Percentiles rank a stretch among this genome's conserved stretches.
These are phyloP conservation scores for Saccharomycopsis microspora DNA, from an alignment of 805 yeast genomes.

Conservation along the genomic window DNA sequence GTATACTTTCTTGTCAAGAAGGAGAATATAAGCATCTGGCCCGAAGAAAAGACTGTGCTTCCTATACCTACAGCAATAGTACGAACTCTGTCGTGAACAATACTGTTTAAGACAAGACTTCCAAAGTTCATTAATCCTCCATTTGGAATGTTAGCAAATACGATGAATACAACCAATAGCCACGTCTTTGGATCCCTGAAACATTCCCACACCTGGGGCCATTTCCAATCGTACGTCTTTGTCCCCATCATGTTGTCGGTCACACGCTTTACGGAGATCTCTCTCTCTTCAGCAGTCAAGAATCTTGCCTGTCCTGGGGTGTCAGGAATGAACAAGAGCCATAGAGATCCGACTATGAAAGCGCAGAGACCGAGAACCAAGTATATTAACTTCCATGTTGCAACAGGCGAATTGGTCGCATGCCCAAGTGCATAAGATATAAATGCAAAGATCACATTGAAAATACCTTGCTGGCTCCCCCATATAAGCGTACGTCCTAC, in stretches of 20 bases:
- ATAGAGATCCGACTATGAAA: constrained; percentile 29
- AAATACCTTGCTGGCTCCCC: too few relatives aligned
- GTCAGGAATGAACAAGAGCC: constrained; percentile 36
- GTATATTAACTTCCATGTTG: constrained; percentile 35
- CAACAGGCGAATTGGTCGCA: constrained; percentile 26
- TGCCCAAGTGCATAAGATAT: constrained; percentile 23
- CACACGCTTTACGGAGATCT: constrained; percentile 30
- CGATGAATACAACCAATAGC: constrained; percentile 25
- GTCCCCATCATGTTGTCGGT: constrained; percentile 34
- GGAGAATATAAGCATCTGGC: constrained; percentile 17
- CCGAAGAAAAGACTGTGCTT: constrained; percentile 29
- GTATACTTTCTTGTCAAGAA: background rate
- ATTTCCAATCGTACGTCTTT: constrained; percentile 28
- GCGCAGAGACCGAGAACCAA: constrained; percentile 47
- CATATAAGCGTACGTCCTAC: constrained; percentile 25
- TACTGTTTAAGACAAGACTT: too few relatives aligned
- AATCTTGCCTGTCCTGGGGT: constrained; percentile 31
- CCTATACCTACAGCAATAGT: background rate
- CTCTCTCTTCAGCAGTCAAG: constrained; percentile 29
- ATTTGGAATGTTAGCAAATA: constrained; percentile 27
- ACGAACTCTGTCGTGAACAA: too few relatives aligned
- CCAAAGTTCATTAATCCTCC: constrained; percentile 29
- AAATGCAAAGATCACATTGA: constrained; percentile 23
- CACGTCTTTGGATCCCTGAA: constrained; percentile 31
- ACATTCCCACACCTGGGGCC: constrained; percentile 28